Percentiles rank a stretch among this genome's conserved stretches.
These are phyloP conservation scores for Zygosaccharomyces bailii DNA, from an alignment of 805 yeast genomes.

Conservation along the genomic window DNA sequence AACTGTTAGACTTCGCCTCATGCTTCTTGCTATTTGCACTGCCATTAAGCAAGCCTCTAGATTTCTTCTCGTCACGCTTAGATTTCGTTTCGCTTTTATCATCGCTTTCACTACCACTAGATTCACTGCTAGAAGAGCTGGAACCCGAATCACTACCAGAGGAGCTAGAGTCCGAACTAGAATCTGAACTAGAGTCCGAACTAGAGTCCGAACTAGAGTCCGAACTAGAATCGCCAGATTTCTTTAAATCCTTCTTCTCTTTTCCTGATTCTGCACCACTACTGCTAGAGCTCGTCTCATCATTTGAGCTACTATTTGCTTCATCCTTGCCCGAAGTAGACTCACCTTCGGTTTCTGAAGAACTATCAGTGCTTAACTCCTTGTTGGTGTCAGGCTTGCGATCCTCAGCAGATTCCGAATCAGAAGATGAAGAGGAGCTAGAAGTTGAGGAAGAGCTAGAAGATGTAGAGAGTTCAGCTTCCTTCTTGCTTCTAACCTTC, in stretches of 20 bases:
- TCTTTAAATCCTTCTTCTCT: neutral
- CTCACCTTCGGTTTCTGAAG: conserved; percentile 4
- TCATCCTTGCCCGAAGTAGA: conserved; percentile 16
- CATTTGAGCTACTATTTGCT: conserved; percentile 20
- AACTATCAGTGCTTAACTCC: conserved; percentile 7
- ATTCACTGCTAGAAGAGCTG: conserved; percentile 14
- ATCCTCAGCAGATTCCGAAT: conserved; percentile 42
- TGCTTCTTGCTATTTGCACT: neutral
- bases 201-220: conserved; percentile 17
- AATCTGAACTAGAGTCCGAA: conserved; percentile 14
- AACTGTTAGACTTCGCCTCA: neutral
- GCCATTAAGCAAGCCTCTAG: neutral
- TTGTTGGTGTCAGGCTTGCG: neutral
- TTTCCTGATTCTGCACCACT: conserved; percentile 11
- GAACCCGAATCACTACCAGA: conserved; percentile 17
- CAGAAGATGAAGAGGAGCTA: conserved; percentile 23
- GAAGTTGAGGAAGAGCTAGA: conserved; percentile 12
- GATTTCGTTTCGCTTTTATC: neutral
- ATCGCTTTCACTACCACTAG: conserved; percentile 9
- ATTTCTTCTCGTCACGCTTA: neutral
- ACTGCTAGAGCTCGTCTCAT: conserved; percentile 15
- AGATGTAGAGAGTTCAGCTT: conserved; percentile 17
- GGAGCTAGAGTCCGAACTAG: conserved; percentile 18
- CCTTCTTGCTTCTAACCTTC: conserved; percentile 19
- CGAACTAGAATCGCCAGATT: conserved; percentile 12